Base-by-base conservation (phyloP, 2,329 filamentous ascomycete genomes). In the Trichophyton simii region DNA sequence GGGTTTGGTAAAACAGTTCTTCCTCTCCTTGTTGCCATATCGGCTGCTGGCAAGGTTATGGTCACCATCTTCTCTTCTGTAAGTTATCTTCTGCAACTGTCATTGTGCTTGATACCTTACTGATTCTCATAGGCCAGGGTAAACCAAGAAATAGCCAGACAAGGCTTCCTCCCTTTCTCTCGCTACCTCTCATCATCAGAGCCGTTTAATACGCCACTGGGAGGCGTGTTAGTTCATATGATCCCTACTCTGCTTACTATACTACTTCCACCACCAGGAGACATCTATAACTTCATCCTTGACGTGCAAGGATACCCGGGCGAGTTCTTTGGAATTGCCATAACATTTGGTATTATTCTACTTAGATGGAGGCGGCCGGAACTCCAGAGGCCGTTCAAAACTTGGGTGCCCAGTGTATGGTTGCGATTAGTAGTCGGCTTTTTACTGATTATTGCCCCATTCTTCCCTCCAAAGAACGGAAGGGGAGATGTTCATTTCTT, bases 271-370 rank as follows among this genome's bases (percentile, higher is more conserved):
- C 85, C 86, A 0, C 83, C 85, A 0, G 77, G 78, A 2, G 81
- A 86, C 55, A 83, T 87, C 0, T 90, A 89, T 71, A 85, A 83
- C 8, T 88, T 90, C 67, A 88, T 89, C 31, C 74, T 88, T 0
- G 85, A 89, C 55, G 83, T 89, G 0, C 86, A 89, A 67, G 85
- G 83, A 0, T 89, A 88, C 65, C 82, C 85, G 0, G 83, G 78
- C 0, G 83, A 87, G 62, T 75, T 88, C 13, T 80, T 85, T 61
- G 78, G 78, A 0, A 69, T 88, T 0, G 81, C 83, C 0, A 74
- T 83, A 0, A 81, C 81, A 0, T 65, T 79, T 6, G 86, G 86
- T 0, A 73, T 88, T 0, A 66, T 88, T 0, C 80, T 82, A 71
- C 75, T 90, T 4, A 80, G 87, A 0, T 77, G 76, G 61, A 80